Evolutionary conservation across 768 basidiomycete genomes (phyloP).

Genomic region (Floccularia luteovirens): DNA sequence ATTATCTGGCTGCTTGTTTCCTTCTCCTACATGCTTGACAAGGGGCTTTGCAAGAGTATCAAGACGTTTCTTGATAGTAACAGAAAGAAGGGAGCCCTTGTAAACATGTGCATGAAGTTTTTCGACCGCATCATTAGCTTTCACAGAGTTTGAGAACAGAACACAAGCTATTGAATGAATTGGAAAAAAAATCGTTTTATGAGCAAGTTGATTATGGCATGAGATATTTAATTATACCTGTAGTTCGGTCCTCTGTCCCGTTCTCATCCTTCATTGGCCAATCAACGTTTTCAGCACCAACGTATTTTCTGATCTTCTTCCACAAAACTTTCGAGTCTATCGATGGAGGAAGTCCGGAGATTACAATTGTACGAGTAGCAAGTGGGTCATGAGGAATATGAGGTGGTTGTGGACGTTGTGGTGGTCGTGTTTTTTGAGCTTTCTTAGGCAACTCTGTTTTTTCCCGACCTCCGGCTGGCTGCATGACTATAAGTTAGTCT

Average conservation of each 20-base stretch:
- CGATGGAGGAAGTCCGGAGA: slow-evolving; percentile 62
- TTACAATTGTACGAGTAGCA: slow-evolving; percentile 76
- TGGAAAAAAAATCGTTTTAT: slow-evolving; percentile 11
- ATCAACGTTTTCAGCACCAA: slow-evolving; percentile 69
- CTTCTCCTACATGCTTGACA: slow-evolving; percentile 8
- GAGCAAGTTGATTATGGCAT: not conserved
- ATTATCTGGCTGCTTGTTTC: slow-evolving; percentile 11
- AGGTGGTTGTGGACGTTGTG: slow-evolving; percentile 21
- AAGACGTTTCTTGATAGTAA: slow-evolving; percentile 79
- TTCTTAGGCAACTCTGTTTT: slow-evolving; percentile 19
- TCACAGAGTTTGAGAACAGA: slow-evolving; percentile 58
- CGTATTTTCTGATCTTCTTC: slow-evolving; percentile 82
- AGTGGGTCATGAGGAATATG: slow-evolving; percentile 53
- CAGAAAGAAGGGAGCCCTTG: slow-evolving; percentile 83
- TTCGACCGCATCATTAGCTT: slow-evolving; percentile 62
- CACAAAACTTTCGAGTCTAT: slow-evolving; percentile 64
- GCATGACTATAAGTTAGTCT: slow-evolving; percentile 3
- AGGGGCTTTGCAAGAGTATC: slow-evolving; percentile 53
- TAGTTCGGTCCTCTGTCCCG: slow-evolving; percentile 37
- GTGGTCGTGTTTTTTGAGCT: slow-evolving; percentile 30
- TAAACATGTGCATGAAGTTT: slow-evolving; percentile 91
- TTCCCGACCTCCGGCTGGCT: slow-evolving; percentile 21
- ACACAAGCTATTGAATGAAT: too few relatives aligned
- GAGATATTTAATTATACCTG: slow-evolving; percentile 28
- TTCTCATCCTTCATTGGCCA: slow-evolving; percentile 51